Conservation (phyloP, 345 rosid genomes). For the Clarkia xantiana region DNA sequence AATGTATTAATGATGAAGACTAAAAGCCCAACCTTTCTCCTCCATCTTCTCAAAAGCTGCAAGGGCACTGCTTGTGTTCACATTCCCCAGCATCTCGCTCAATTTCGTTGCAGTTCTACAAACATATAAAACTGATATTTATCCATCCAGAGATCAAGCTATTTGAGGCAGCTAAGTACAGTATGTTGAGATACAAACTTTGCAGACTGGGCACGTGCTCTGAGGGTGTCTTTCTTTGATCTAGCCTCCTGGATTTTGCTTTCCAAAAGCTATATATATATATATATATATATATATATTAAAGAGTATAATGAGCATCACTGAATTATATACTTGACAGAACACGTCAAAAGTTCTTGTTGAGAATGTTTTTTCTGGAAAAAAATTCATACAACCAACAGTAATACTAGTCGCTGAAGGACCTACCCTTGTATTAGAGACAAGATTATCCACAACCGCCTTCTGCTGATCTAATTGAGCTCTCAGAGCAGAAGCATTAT, state of each 20-base stretch:
- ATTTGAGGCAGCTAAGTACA: background rate
- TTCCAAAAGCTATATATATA: slow-evolving; percentile 46
- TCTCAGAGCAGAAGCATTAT: slow-evolving; percentile 44
- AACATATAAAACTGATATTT: slow-evolving; percentile 1
- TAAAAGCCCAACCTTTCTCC: slow-evolving; percentile 43
- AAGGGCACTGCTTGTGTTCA: slow-evolving; percentile 57
- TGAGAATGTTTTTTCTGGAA: background rate
- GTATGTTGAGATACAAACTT: slow-evolving; percentile 19
- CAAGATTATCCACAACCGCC: slow-evolving; percentile 56
- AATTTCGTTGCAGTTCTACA: slow-evolving; percentile 69
- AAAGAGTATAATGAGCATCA: background rate
- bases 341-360: background rate
- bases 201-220: slow-evolving; percentile 44
- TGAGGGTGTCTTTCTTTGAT: slow-evolving; percentile 42
- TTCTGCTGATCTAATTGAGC: slow-evolving; percentile 62
- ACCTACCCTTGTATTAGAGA: slow-evolving; percentile 59
- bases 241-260: slow-evolving; percentile 50
- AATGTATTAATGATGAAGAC: background rate
- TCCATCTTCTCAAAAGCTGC: slow-evolving; percentile 76
- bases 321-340: background rate
- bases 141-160: background rate
- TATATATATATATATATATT: slow-evolving; percentile 3
- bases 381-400: background rate
- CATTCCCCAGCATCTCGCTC: slow-evolving; percentile 69
- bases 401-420: background rate